Percentiles rank a stretch among this genome's conserved stretches.
These are phyloP conservation scores for Ustilago nuda DNA, from an alignment of 1,284 basidiomycete genomes.

Conservation along the genomic window DNA sequence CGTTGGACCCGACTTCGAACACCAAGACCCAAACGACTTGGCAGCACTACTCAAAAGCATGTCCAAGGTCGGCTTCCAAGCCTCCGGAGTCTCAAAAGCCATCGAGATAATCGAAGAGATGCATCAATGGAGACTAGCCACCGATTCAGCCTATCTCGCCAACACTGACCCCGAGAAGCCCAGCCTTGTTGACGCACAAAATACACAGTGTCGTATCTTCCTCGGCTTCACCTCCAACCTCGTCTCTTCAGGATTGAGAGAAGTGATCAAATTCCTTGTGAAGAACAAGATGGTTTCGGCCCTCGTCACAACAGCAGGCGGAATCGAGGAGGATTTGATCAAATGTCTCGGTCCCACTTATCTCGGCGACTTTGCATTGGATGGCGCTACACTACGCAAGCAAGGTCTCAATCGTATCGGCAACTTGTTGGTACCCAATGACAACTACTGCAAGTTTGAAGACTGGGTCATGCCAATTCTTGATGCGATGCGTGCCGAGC, in stretches of 20 bases:
- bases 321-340: slow-evolving; percentile 98
- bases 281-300: slow-evolving; percentile 91
- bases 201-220: slow-evolving; percentile 86
- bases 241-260: slow-evolving; percentile 95
- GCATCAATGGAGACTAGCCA: slow-evolving; percentile 69
- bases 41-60: slow-evolving; percentile 80
- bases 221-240: slow-evolving; percentile 98
- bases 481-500: slow-evolving; percentile 89
- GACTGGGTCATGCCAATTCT: slow-evolving; percentile 98
- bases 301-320: slow-evolving; percentile 96
- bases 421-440: slow-evolving; percentile 97
- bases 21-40: slow-evolving; percentile 76
- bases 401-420: slow-evolving; percentile 95
- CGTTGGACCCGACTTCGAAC: slow-evolving; percentile 87
- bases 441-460: slow-evolving; percentile 99
- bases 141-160: slow-evolving; percentile 43
- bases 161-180: slow-evolving; percentile 49
- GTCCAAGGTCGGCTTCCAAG: slow-evolving; percentile 93
- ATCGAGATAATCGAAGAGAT: slow-evolving; percentile 90
- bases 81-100: slow-evolving; percentile 86
- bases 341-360: slow-evolving; percentile 98
- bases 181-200: slow-evolving; percentile 72
- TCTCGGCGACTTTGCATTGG: slow-evolving; percentile 85
- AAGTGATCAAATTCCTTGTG: slow-evolving; percentile 91
- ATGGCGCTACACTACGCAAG: slow-evolving; percentile 86